Evolutionary conservation across 371 early-diverging fungal species (phyloP), one percentile per base, ranked within the genome.

Genomic region (Nematocida minor): DNA sequence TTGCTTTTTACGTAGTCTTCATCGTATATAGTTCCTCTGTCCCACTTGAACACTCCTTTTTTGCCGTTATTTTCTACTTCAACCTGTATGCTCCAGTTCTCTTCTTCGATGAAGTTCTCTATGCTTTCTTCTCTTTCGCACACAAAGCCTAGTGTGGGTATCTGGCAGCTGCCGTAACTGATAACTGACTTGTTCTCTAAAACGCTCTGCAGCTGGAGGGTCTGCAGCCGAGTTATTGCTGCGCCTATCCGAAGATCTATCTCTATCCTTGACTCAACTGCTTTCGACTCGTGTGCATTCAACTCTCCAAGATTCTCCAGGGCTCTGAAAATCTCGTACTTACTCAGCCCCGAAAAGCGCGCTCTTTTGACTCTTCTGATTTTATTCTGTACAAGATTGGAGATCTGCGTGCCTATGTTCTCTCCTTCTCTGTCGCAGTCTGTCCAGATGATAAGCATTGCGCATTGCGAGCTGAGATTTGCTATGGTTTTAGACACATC

Each of bases 371-470:
- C 40, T 31, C 25, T 49, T 62, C 41, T 68, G 66, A 54, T 55
- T 49, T 40, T 22, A n/a, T 32, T 25, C 38, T 11, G 42, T 49
- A 82, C 66, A 22, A 79, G 46, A 48, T 63, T 77, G 0, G 85
- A 88, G 16, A 94, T 88, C 80, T 96, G 95, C 4, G 84, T 82
- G 11, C 95, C 97, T 81, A 99, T 99, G 55, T 92, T 90, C 79
- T 99, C 99, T 20, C 99, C 99, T 85, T 97, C 98, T 46, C 94
- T 88, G 87, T 99, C 99, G 82, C 96, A 95, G 88, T 99, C 99
- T 0, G 97, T 97, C 98, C 98, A 99, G 36, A 97, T 94, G 60
- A 95, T 89, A 32, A 98, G 82, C 44, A 88, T 82, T 20, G 90
- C 85, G 0, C 91, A 87, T 4, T 79, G 67, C 36, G 81, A 53